These are phyloP conservation scores for Salix dunnii DNA, from an alignment of 345 rosid species.

Conservation along the genomic window DNA sequence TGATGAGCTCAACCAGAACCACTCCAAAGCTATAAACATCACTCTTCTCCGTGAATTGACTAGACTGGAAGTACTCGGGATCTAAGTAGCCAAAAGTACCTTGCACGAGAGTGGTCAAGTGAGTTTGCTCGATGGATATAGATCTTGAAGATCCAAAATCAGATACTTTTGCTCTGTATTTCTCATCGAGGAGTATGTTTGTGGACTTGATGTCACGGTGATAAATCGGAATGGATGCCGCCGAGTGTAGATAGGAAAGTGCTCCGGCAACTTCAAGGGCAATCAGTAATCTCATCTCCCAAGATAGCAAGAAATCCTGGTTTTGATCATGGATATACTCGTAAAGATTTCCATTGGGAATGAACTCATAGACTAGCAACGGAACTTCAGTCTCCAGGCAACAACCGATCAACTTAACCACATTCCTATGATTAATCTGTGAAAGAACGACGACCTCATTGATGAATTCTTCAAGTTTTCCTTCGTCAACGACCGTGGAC, in stretches of 20 bases:
- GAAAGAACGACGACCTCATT: slow-evolving; percentile 14
- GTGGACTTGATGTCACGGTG: slow-evolving; percentile 20
- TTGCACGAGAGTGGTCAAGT: slow-evolving; percentile 23
- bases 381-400: slow-evolving; percentile 17
- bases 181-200: slow-evolving; percentile 26
- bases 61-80: slow-evolving; percentile 12
- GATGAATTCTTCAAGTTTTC: slow-evolving; percentile 10
- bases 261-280: slow-evolving; percentile 21
- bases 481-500: not conserved
- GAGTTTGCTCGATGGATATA: slow-evolving; percentile 16
- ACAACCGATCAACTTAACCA: slow-evolving; percentile 14
- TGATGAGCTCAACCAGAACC: slow-evolving; percentile 16
- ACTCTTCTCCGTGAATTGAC: slow-evolving; percentile 22
- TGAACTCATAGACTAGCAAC: slow-evolving; percentile 9
- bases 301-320: not conserved
- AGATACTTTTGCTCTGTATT: slow-evolving; percentile 14
- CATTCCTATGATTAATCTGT: slow-evolving; percentile 12
- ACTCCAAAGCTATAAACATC: slow-evolving; percentile 30
- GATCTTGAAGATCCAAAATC: slow-evolving; percentile 26
- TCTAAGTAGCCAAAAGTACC: slow-evolving; percentile 34
- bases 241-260: slow-evolving; percentile 14
- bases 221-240: slow-evolving; percentile 14
- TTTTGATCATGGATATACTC: slow-evolving; percentile 8
- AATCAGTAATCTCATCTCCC: slow-evolving; percentile 16
- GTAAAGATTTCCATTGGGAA: slow-evolving; percentile 14